These are phyloP conservation scores for Hypoxylon sp. DNA, from an alignment of 2,329 filamentous ascomycete species.

Conservation along the genomic window DNA sequence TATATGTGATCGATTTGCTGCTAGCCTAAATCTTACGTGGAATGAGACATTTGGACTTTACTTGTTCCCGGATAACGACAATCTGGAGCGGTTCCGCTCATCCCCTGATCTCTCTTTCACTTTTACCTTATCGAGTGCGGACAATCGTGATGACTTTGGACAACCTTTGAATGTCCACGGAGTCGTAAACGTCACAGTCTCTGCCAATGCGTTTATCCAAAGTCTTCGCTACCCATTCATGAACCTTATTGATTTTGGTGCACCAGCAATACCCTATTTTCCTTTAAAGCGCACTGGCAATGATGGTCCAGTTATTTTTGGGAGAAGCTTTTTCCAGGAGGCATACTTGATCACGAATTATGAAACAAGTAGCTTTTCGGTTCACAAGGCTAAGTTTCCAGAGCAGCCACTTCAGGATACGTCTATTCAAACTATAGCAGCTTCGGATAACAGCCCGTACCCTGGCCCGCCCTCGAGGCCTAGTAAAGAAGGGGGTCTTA, in stretches of 20 bases:
- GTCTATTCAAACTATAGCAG: constrained; percentile 61
- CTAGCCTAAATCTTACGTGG: constrained; percentile 74
- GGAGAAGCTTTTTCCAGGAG: constrained; percentile 79
- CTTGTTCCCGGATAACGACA: constrained; percentile 70
- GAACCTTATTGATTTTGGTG: constrained; percentile 61
- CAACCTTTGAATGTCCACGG: constrained; percentile 64
- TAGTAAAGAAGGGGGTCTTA: constrained; percentile 53
- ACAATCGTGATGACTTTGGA: constrained; percentile 68
- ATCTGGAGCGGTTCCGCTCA: constrained; percentile 64
- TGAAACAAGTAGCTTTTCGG: constrained; percentile 66
- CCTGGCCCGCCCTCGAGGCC: constrained; percentile 55
- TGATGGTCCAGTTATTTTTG: constrained; percentile 72
- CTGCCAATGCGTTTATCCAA: constrained; percentile 66
- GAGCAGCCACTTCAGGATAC: constrained; percentile 58
- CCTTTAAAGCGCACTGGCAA: constrained; percentile 72
- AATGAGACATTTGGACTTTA: constrained; percentile 76
- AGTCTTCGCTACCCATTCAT: constrained; percentile 66
- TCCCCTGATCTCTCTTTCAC: constrained; percentile 67
- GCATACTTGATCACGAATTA: constrained; percentile 73
- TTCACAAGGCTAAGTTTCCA: constrained; percentile 71
- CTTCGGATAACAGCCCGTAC: constrained; percentile 64
- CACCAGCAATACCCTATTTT: constrained; percentile 72
- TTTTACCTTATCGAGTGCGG: constrained; percentile 70
- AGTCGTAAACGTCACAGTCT: constrained; percentile 71
- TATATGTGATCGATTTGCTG: constrained; percentile 76